phyloP scores from a whole-genome alignment of 2,329 filamentous ascomycete genomes.

The Chrysoporthe deuterocubensis region DNA sequence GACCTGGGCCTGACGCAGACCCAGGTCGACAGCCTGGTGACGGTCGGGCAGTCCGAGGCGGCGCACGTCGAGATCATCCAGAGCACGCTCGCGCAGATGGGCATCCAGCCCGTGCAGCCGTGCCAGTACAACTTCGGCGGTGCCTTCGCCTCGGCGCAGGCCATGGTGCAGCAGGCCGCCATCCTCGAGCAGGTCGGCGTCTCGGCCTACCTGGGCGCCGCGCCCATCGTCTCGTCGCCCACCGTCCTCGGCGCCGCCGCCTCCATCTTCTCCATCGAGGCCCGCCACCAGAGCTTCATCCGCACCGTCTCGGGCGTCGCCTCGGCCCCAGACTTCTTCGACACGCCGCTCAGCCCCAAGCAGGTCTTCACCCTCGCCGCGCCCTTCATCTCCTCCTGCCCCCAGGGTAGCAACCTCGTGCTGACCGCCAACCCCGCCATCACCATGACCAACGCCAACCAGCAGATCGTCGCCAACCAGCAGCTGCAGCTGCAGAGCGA shows the following conservation, averaged over 20 bases:
- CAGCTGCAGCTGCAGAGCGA: conserved; percentile 54
- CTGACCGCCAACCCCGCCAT: conserved; percentile 66
- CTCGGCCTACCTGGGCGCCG: conserved; percentile 74
- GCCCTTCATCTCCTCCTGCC: conserved; percentile 73
- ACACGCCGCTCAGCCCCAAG: conserved; percentile 69
- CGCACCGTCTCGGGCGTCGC: conserved; percentile 60
- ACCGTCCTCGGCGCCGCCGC: conserved; percentile 68
- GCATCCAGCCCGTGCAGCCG: conserved; percentile 67
- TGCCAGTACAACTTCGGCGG: conserved; percentile 73
- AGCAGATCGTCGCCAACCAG: conserved; percentile 46
- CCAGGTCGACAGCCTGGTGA: conserved; percentile 63
- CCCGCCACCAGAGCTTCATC: conserved; percentile 75
- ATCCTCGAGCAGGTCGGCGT: conserved; percentile 75
- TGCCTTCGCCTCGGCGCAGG: conserved; percentile 62
- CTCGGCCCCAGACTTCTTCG: conserved; percentile 71
- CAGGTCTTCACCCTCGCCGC: conserved; percentile 76
- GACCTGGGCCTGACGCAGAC: conserved; percentile 60
- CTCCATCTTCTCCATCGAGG: conserved; percentile 73
- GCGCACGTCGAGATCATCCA: conserved; percentile 65
- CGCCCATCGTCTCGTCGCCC: conserved; percentile 63
- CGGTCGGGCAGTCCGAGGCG: conserved; percentile 66
- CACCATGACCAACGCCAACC: conserved; percentile 51
- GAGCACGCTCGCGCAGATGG: conserved; percentile 63
- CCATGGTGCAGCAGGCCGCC: conserved; percentile 71
- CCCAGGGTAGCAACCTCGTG: conserved; percentile 65